Base-by-base conservation (phyloP, 345 rosid species). In the Luvunga scandens region DNA sequence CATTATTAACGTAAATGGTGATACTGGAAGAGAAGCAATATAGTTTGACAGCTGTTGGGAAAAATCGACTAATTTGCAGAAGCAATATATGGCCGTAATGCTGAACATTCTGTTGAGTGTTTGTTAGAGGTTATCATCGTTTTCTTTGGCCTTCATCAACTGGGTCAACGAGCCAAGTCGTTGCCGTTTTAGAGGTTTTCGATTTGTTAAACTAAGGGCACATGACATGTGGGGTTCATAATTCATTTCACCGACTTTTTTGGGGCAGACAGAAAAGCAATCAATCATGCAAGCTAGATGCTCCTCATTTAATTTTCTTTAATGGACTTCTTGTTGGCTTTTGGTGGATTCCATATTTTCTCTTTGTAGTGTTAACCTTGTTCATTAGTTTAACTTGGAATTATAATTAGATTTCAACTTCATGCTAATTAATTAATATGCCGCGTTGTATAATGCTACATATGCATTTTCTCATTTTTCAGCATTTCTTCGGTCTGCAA, bases 41-140 rank as follows among this genome's bases (percentile, higher is more conserved):
- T 34, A 34, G 38, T 34, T 5, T 34, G 48, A 42, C 3, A 42
- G 2, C 0, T 42, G 0, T 2, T 42, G 0, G 13, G 13, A 0
- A 0, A 10, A 9, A 0, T 36, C 42, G 42, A 38, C 42, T 7
- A 38, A 38, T 38, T 38, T 38, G 42, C 42, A 38, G 1, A 38
- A 19, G 65, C 19, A 25, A 19, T 16, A 27, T 9, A 16, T 10
- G 38, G 38, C 38, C 33, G 39, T 19, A 33, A 2, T 3, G 28
- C 28, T 24, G 64, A 27, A 10, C 33, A 27, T 12, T 13, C 30
- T 14, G 21, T 62, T 62, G 9, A 28, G 1, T 5, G 9, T 62
- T 62, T 1, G 18, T 3, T 12, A 0, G 0, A 28, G 5, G 13
- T 3, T 24, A 9, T 10, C 27, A 60, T 60, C 28, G 64, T 25